Conservation (phyloP, 768 basidiomycete species). For the Rhodotorula sphaerocarpa region DNA sequence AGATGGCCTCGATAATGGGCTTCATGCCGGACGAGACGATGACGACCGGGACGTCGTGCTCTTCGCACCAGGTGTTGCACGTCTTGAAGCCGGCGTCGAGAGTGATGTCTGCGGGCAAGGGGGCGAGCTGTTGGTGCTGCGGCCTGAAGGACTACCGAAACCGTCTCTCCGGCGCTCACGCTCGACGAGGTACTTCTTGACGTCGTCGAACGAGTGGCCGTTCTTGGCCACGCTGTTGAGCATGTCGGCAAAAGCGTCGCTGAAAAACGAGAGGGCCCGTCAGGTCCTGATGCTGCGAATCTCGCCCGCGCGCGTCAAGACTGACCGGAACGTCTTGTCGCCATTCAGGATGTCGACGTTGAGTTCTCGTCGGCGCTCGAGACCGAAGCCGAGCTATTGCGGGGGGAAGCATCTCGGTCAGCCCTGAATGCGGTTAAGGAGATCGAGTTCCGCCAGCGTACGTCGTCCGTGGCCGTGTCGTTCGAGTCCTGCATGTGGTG, state of each 20-base stretch:
- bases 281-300: too few relatives aligned
- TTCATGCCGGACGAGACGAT: constrained; percentile 24
- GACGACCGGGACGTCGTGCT: constrained; percentile 58
- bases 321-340: constrained; percentile 62
- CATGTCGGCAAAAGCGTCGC: constrained; percentile 84
- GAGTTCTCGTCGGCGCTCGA: constrained; percentile 59
- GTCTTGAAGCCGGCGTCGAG: constrained; percentile 81
- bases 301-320: too few relatives aligned
- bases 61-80: constrained; percentile 77
- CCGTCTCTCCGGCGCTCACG: too few relatives aligned
- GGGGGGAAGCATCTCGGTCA: constrained; percentile 40
- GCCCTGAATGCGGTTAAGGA: background rate
- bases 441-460: background rate
- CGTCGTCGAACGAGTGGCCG: constrained; percentile 14
- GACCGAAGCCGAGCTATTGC: constrained; percentile 77
- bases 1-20: constrained; percentile 81
- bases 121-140: too few relatives aligned
- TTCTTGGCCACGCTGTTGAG: constrained; percentile 56
- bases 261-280: constrained; percentile 40
- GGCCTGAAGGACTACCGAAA: too few relatives aligned
- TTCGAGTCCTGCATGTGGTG: constrained; percentile 20
- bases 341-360: constrained; percentile 67
- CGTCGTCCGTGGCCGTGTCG: constrained; percentile 34
- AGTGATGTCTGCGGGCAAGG: constrained; percentile 56
- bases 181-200: constrained; percentile 19